Evolutionary conservation across 208 protist genomes (phyloP), one percentile per base, ranked within the genome.

Genomic region (Phytomonas sp.): DNA sequence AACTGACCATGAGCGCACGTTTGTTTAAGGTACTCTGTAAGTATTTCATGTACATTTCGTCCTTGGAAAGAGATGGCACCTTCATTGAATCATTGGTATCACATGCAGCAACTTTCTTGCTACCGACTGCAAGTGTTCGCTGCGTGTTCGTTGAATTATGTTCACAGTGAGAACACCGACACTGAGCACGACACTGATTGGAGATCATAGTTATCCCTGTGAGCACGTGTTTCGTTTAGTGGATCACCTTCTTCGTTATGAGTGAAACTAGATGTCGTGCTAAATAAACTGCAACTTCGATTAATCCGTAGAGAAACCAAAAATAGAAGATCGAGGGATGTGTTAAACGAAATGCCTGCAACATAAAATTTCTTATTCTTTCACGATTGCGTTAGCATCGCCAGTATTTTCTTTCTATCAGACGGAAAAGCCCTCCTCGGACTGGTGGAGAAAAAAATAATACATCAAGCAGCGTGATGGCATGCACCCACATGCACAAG

Each of bases 141-240:
- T 61, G 80, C 43, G 71, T 74, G 65, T 62, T 68, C 53, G 75
- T 67, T 7, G 70, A 62, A 68, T 81, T 33, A 66, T 84, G 67
- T 3, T 71, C 64, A 77, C 90, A 95, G 71, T 83, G 88, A n/a
- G 79, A 76, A 73, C 90, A 95, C 69, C 85, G 84, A 75, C 90
- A 95, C 74, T 83, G 92, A 4, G 84, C 80, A 53, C 83, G 78
- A 77, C 83, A 91, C 78, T 95, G 90, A 62, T 88, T 75, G 32
- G 77, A 85, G 67, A 95, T 84, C 90, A 95, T 92, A 56, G 20
- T 64, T 53, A 4, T 31, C 32, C 20, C 11, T 26, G 32, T 72
- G 61, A 65, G 9, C 26, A 3, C 23, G 7, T 59, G 5, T 9
- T 23, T 17, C 23, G 4, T n/a, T 29, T n/a, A 43, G 29, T 63